Evolutionary conservation across 1,284 basidiomycete species (phyloP), one percentile per base, ranked within the genome.

Genomic region (Cutaneotrichosporon daszewskae): DNA sequence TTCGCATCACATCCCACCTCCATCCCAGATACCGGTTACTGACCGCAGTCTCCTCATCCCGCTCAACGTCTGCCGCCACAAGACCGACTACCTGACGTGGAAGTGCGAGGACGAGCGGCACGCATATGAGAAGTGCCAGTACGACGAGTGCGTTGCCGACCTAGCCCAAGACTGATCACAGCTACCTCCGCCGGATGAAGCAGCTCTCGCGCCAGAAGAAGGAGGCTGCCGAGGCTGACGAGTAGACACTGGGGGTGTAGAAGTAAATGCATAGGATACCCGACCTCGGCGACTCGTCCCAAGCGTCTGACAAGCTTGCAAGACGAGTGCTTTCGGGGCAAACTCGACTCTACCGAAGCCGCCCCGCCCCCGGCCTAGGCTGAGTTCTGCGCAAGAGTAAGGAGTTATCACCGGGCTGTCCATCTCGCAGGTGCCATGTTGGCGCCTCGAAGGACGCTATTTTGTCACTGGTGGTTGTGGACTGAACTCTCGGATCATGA

Each of bases 111-210:
- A 86, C 55, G 82, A 88, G 76, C 74, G 40, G 27, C 44, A 47
- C 35, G 32, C 37, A n/a, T 48, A 50, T 42, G 43, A 49, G 43
- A 90, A 86, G 73, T 89, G 87, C 67, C 87, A 90, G 70, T 89
- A 88, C 66, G 85, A 89, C 58, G 87, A 90, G 86, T 89, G 68
- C 70, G 85, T 82, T 13, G 22, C 38, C 26, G 25, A 9, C 18
- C 3, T 14, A 5, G 12, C 16, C 34, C 5, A 19, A 18, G 20
- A n/a, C 29, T 51, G 25, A 38, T 29, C 19, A 13, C 57, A 90
- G 87, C 70, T 84, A 87, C 72, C 75, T 89, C 58, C 83, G 83
- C 49, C 79, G 87, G 53, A 88, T 89, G 85, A 87, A 82, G 75
- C 76, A 78, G 55, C 76, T 88, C 53, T 74, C 82, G 34, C 83